Evolutionary conservation across 305 asterid genomes (phyloP), one percentile per base, ranked within the genome.

Genomic region (Fraxinus baroniana): DNA sequence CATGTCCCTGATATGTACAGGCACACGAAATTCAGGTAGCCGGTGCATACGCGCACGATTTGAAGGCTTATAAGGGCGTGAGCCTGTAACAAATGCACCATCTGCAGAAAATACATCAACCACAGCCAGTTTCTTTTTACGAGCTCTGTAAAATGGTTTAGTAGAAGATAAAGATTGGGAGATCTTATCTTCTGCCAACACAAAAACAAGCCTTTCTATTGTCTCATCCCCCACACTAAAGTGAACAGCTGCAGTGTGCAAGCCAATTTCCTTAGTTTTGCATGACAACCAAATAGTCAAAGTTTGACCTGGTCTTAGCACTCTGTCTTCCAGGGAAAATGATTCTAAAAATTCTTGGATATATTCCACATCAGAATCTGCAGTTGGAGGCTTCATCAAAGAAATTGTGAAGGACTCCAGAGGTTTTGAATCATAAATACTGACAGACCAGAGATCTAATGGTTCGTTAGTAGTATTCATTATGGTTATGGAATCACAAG

Each of bases 371-470:
- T 93, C 97, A n/a, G 97, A 92, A 75, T 86, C 84, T 10, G 87
- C 87, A 49, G 85, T 86, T 24, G 97, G 98, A 83, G 99, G 99
- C 88, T 94, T 83, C 95, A 89, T 88, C 78, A 96, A 35, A n/a
- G 99, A 96, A 5, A 96, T 84, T 0, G 90, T 92, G 71, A 96
- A 96, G 0, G 97, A 84, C 49, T 88, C 86, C 79, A 84, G 92
- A 3, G 99, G 99, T 83, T 96, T 96, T 5, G 99, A 87, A 82
- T 96, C 97, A 36, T 94, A 96, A 60, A 96, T 89, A n/a, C 86
- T 87, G 84, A 94, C 91, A 2, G 97, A 92, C 97, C 97, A 93
- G 32, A 96, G 88, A 44, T 91, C 92, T 78, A 92, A 37, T 32
- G 92, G 79, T 39, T 88, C 95, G 20, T 35, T 66, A 3, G 91